Base-by-base conservation (phyloP, 1,284 basidiomycete genomes). In the Ceratobasidium sp. region DNA sequence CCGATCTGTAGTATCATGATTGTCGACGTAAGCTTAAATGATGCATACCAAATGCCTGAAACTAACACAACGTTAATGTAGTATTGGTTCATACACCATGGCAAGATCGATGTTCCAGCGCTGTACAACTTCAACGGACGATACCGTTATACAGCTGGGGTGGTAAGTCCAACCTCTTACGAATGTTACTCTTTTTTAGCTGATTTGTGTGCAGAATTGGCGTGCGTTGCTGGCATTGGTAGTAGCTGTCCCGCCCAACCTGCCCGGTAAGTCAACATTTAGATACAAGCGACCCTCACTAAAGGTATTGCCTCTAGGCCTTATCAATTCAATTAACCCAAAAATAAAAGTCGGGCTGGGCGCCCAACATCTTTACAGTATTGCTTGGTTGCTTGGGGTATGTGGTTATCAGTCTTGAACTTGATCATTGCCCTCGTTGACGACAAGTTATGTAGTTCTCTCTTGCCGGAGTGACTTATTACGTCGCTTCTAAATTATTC, bases 321-420 rank as follows among this genome's bases (percentile, higher is more conserved):
- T 93, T 57, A 86, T 91, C 72, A 85, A 86, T 74, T 87, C 86
- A 73, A 90, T 93, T 80, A 89, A 89, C 77, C 78, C 86, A 1
- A 82, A 81, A 21, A 85, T 91, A 76, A 71, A 81, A 0, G 85
- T 90, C 23, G 73, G 73, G 14, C 21, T 16, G 89, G 82, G 86
- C 28, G 84, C 83, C 1, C 78, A 79, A 1, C 85, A 84, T 75
- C 78, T 91, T 11, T 92, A 88, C 77, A 86, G 90, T 77, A 84
- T 92, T 75, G 88, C 88, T 5, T 92, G 89, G 88, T 76, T 91
- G 9, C 90, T 88, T 73, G 90, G 91, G 41, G 90, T 91, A 80
- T 74, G 88, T 82, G 18, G 47, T 54, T 26, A 35, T 26, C 21
- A 23, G 32, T 6, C 49, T 30, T 57, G 16, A 35, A 47, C 49